Evolutionary conservation across 192 early-diverging fungal species (phyloP).

Genomic region (Ambispora gerdemannii): DNA sequence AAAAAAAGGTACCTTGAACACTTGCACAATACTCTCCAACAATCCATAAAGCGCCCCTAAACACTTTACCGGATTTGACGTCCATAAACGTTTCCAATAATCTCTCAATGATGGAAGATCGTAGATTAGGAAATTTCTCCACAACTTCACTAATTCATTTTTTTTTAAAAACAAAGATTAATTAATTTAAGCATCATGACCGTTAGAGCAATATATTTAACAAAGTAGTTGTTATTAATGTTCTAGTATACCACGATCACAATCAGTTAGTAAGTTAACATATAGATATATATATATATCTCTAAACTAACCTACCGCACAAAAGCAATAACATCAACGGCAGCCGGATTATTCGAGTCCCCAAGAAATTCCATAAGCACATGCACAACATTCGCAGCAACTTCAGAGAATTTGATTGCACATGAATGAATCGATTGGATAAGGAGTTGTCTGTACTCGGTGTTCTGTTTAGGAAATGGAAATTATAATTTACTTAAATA

Average conservation of each 20-base stretch:
- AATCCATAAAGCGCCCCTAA: slow-evolving; percentile 97
- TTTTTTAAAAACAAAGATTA: slow-evolving; percentile 10
- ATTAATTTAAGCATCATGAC: too few relatives aligned
- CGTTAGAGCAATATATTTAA: not conserved
- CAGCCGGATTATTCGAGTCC: slow-evolving; percentile 83
- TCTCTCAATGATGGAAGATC: slow-evolving; percentile 75
- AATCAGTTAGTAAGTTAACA: not conserved
- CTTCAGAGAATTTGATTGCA: slow-evolving; percentile 94
- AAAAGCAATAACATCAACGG: slow-evolving; percentile 95
- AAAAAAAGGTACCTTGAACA: slow-evolving; percentile 35
- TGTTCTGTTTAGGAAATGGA: slow-evolving; percentile 63
- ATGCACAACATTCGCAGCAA: slow-evolving; percentile 94
- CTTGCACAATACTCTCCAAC: slow-evolving; percentile 91
- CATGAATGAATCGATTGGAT: slow-evolving; percentile 95
- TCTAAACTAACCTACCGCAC: slow-evolving; percentile 59
- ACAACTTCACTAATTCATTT: slow-evolving; percentile 90
- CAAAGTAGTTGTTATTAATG: too few relatives aligned
- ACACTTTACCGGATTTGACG: slow-evolving; percentile 87
- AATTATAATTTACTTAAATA: slow-evolving; percentile 6
- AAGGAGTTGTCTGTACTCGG: slow-evolving; percentile 91
- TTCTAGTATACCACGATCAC: not conserved
- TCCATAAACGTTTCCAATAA: slow-evolving; percentile 83
- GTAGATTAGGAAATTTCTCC: slow-evolving; percentile 91
- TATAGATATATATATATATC: not conserved
- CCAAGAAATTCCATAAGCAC: slow-evolving; percentile 94